Percentiles rank a stretch among this genome's conserved stretches.
phyloP scores from a whole-genome alignment of 2,329 filamentous ascomycete species.

The Berkeleyomyces basicola region DNA sequence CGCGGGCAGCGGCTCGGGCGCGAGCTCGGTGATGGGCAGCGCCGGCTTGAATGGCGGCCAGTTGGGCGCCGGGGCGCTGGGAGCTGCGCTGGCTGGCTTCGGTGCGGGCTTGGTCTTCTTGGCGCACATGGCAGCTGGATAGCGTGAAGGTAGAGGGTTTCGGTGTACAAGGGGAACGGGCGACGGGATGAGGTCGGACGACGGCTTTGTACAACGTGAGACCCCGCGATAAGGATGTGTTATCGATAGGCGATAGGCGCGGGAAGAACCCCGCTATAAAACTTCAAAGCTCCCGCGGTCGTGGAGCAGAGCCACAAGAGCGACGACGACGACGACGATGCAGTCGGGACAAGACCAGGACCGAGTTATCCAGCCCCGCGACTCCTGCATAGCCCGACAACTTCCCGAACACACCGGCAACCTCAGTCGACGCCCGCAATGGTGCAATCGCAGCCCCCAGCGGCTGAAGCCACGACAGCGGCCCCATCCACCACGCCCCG shows the following conservation, averaged over 20 bases:
- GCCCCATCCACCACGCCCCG: constrained; percentile 1
- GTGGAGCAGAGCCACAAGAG: too few relatives aligned
- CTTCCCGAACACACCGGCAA: too few relatives aligned
- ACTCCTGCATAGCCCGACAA: too few relatives aligned
- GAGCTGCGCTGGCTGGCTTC: constrained; percentile 9
- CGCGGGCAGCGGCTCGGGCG: constrained; percentile 34
- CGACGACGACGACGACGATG: too few relatives aligned
- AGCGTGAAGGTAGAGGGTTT: background rate
- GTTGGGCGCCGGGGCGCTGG: constrained; percentile 24
- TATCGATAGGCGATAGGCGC: background rate
- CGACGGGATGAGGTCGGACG: background rate
- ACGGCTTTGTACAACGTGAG: background rate
- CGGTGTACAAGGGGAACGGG: background rate
- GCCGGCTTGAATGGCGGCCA: constrained; percentile 61
- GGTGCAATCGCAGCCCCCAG: background rate
- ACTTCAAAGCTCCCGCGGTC: background rate
- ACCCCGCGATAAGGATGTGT: background rate
- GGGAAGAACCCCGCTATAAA: background rate
- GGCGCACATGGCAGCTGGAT: background rate
- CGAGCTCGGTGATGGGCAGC: constrained; percentile 47
- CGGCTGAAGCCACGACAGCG: background rate
- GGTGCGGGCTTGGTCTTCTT: constrained; percentile 17
- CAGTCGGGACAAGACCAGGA: too few relatives aligned
- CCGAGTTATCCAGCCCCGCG: too few relatives aligned
- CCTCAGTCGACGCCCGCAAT: background rate